Evolutionary conservation across 2,329 filamentous ascomycete genomes (phyloP).

Genomic region (Teratosphaeria zuluensis): DNA sequence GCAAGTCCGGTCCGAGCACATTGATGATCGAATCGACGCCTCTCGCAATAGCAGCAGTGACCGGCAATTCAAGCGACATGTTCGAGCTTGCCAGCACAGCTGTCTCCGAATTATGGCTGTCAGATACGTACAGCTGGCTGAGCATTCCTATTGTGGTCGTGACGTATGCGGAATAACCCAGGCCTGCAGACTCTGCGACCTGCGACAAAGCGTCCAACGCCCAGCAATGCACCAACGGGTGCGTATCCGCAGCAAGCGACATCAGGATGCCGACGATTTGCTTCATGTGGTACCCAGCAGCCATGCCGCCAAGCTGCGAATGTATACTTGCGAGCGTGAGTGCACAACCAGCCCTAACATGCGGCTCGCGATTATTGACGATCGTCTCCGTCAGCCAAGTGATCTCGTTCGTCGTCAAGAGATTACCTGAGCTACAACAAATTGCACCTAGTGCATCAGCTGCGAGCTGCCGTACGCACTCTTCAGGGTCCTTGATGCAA

Average conservation of each 20-base stretch:
- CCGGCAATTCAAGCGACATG: conserved; percentile 74
- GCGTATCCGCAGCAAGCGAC: conserved; percentile 90
- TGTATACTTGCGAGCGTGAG: conserved; percentile 90
- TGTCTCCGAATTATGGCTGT: conserved; percentile 82
- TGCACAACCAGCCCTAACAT: conserved; percentile 85
- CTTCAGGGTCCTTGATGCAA: conserved; percentile 74
- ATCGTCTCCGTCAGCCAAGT: conserved; percentile 91
- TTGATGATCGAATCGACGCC: conserved; percentile 95
- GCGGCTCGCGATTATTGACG: conserved; percentile 85
- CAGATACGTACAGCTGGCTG: conserved; percentile 81
- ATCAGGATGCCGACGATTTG: conserved; percentile 97
- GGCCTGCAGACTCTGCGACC: conserved; percentile 81
- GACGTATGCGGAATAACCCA: conserved; percentile 86
- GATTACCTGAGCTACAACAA: conserved; percentile 74
- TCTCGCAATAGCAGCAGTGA: conserved; percentile 70
- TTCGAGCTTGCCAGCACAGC: conserved; percentile 76
- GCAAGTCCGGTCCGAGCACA: conserved; percentile 86
- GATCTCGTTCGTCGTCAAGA: conserved; percentile 81
- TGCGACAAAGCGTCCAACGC: conserved; percentile 78
- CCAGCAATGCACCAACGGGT: conserved; percentile 94
- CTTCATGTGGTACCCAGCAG: conserved; percentile 89
- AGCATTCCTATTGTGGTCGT: conserved; percentile 87
- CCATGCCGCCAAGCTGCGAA: conserved; percentile 93
- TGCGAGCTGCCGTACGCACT: conserved; percentile 74
- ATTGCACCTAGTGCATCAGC: conserved; percentile 78